A percentile compares a stretch with the other conserved stretches of the same genome.
These are phyloP conservation scores for Gloeopeniophorella convolvens DNA, from an alignment of 768 basidiomycete genomes.

Conservation along the genomic window DNA sequence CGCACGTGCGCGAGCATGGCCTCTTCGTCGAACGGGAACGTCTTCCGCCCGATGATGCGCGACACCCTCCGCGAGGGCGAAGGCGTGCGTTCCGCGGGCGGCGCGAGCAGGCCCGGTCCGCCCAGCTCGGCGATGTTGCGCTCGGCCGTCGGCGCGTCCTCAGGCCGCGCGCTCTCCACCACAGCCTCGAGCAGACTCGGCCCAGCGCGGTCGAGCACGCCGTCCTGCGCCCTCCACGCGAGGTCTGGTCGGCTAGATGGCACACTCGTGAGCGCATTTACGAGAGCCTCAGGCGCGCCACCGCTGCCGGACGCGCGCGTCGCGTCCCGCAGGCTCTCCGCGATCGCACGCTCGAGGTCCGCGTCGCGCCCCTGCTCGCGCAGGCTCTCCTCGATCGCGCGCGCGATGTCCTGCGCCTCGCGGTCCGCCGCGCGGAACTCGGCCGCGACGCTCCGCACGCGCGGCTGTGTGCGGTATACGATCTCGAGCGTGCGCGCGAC, in stretches of 20 bases:
- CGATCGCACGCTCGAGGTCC: conserved; percentile 22
- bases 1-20: conserved; percentile 49
- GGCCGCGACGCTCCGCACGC: not conserved
- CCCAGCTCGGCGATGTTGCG: not conserved
- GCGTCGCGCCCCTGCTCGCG: conserved; percentile 20
- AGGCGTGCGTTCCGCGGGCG: not conserved
- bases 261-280: conserved; percentile 1
- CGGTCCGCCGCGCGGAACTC: conserved; percentile 12
- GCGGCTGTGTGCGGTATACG: conserved; percentile 39
- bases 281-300: not conserved
- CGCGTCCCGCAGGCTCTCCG: conserved; percentile 21
- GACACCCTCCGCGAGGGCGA: conserved; percentile 7
- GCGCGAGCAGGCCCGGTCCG: not conserved
- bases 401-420: conserved; percentile 40
- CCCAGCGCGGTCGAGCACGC: conserved; percentile 18
- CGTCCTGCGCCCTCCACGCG: conserved; percentile 29
- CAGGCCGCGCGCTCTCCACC: not conserved
- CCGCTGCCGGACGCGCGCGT: not conserved
- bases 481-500: conserved; percentile 41
- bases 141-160: not conserved
- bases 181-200: conserved; percentile 1
- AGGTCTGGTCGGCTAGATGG: conserved; percentile 23
- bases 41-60: conserved; percentile 58
- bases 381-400: conserved; percentile 44
- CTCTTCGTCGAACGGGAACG: conserved; percentile 47